These are phyloP conservation scores for Hericium coralloides DNA, from an alignment of 768 basidiomycete genomes.

Conservation along the genomic window DNA sequence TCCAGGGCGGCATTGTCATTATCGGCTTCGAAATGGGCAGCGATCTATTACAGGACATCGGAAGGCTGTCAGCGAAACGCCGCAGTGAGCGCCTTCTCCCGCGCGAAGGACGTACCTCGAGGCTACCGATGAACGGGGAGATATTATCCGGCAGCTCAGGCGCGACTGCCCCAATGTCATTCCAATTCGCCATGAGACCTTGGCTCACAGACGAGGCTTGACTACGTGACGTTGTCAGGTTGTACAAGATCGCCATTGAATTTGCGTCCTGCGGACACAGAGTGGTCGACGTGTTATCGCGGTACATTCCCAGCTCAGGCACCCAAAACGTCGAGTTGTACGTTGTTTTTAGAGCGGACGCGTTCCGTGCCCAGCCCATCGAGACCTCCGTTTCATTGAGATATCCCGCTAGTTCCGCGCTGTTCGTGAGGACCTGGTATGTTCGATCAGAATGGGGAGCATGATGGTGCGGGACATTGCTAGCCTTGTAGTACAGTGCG, in stretches of 20 bases:
- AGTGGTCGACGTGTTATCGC: slow-evolving; percentile 44
- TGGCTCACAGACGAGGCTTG: slow-evolving; percentile 36
- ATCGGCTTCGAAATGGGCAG: slow-evolving; percentile 41
- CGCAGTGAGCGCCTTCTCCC: no score
- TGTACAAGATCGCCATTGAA: slow-evolving; percentile 45
- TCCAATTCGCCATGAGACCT: slow-evolving; percentile 44
- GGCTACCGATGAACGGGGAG: slow-evolving; percentile 48
- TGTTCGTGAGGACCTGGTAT: background rate
- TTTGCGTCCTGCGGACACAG: slow-evolving; percentile 51
- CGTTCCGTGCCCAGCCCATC: background rate
- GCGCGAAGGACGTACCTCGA: slow-evolving; percentile 37
- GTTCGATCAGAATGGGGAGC: background rate
- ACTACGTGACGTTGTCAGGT: slow-evolving; percentile 32
- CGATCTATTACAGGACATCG: background rate
- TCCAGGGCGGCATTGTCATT: slow-evolving; percentile 45
- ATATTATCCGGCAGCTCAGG: slow-evolving; percentile 53
- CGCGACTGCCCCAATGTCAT: slow-evolving; percentile 39
- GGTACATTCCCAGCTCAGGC: slow-evolving; percentile 37
- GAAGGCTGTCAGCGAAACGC: slow-evolving; percentile 23
- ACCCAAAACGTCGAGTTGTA: slow-evolving; percentile 51
- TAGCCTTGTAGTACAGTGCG: slow-evolving; percentile 41
- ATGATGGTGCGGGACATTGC: background rate
- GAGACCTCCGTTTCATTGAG: background rate
- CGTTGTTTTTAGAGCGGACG: slow-evolving; percentile 29
- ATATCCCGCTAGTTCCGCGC: background rate